Base-by-base conservation (phyloP, 352 stramenopile genomes). In the Phytophthora citrophthora region DNA sequence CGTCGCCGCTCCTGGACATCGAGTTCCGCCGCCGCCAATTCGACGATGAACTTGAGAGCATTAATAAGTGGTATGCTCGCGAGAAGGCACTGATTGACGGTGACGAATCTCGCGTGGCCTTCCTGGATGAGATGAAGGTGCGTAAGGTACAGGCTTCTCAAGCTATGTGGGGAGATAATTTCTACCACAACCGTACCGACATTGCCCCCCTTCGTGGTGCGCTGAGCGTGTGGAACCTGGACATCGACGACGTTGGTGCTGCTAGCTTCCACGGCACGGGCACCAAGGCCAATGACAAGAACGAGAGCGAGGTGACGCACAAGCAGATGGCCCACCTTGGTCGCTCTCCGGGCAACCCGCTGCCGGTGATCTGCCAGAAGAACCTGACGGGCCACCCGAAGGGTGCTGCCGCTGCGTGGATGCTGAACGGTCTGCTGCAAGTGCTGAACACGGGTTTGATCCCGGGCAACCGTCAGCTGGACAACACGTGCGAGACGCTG, bases 261-360 rank as follows among this genome's bases (percentile, higher is more conserved):
- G 76, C 81, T 12, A 94, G 83, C 64, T 95, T 96, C 73, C 76
- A 96, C 56, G 87, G 84, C n/a, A 96, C 88, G 5, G 83, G 86
- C 15, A 95, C 87, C 31, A 95, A 71, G 45, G 83, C 80, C 11
- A 96, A 96, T 61, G 89, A 96, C 69, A 89, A 83, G 76, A 95
- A 96, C 45, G 88, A 96, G 49, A 95, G 86, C 45, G 86, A 93
- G 24, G 88, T 96, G 46, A 91, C 85, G 0, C 86, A 96, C 61
- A 91, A 91, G 70, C 86, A 96, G 57, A 80, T 95, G 49, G 46
- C 71, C 60, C 87, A 94, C 55, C 70, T 96, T 5, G 89, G 87
- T 15, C 83, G 89, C 2, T 87, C 83, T 5, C 38, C 58, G 16
- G 88, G 88, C 26, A 95, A 96, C 63, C 70, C 83, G 26, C 57